Conservation (phyloP, 768 basidiomycete genomes). For the Lactarius hatsudake region DNA sequence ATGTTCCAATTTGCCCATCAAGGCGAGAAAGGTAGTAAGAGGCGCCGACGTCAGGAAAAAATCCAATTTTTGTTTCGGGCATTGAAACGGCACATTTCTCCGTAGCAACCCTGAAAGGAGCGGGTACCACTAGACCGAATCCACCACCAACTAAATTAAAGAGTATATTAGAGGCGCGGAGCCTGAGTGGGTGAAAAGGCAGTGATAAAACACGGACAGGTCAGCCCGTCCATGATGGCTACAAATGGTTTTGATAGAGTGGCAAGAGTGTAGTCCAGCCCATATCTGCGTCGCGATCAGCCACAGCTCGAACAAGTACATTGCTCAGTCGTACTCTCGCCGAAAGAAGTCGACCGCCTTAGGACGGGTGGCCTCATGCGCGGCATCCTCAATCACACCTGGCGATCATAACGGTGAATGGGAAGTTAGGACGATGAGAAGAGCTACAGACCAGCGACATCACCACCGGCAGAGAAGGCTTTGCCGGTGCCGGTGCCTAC, state of each 20-base stretch:
- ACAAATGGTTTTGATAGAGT: conserved; percentile 85
- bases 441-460: conserved; percentile 70
- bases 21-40: conserved; percentile 85
- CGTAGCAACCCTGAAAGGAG: conserved; percentile 89
- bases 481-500: conserved; percentile 67
- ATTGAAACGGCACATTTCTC: conserved; percentile 90
- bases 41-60: conserved; percentile 90
- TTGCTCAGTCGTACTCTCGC: conserved; percentile 58
- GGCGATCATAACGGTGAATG: conserved; percentile 9
- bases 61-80: conserved; percentile 95
- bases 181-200: conserved; percentile 11
- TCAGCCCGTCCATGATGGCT: conserved; percentile 84
- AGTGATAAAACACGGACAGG: conserved; percentile 57
- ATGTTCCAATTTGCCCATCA: conserved; percentile 93
- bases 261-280: conserved; percentile 71
- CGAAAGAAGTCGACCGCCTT: conserved; percentile 86
- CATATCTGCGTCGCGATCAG: conserved; percentile 53
- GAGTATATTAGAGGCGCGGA: conserved; percentile 10
- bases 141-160: conserved; percentile 84
- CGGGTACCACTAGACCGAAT: conserved; percentile 80
- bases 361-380: conserved; percentile 48
- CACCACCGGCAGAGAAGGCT: conserved; percentile 94
- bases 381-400: conserved; percentile 59
- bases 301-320: neutral
- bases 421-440: neutral